phyloP scores from a whole-genome alignment of 208 protist genomes.

The Porcisia hertigi region DNA sequence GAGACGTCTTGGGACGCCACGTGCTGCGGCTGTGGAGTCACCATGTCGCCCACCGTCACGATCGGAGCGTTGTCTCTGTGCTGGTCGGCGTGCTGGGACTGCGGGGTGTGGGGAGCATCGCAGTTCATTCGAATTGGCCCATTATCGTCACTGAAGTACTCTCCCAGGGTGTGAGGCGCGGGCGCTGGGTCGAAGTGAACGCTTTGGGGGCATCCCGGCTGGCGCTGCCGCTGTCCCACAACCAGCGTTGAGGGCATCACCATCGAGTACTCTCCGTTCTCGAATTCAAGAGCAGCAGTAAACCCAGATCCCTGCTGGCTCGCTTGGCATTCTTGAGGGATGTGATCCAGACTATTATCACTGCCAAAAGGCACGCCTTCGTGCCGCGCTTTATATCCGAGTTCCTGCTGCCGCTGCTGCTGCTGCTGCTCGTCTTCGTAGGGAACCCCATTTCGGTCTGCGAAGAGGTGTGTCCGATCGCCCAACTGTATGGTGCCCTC shows the following conservation, averaged over 20 bases:
- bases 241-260: background rate
- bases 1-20: background rate
- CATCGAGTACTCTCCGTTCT: background rate
- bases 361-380: background rate
- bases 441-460: conserved; percentile 22
- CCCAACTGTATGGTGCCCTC: conserved; percentile 20
- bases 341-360: background rate
- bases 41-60: background rate
- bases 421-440: conserved; percentile 2
- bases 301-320: background rate
- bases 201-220: background rate
- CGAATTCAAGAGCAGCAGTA: background rate
- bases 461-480: conserved; percentile 25
- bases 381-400: background rate
- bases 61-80: background rate
- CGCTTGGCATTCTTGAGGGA: background rate
- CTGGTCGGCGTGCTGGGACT: background rate
- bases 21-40: conserved; percentile 1
- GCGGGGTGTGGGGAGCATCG: background rate
- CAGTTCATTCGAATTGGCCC: background rate
- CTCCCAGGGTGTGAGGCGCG: background rate
- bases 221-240: background rate
- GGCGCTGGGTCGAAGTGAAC: background rate
- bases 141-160: conserved; percentile 7
- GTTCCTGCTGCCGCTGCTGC: conserved; percentile 1